Evolutionary conservation across 805 yeast species (phyloP).

Genomic region (Candida piceae): DNA sequence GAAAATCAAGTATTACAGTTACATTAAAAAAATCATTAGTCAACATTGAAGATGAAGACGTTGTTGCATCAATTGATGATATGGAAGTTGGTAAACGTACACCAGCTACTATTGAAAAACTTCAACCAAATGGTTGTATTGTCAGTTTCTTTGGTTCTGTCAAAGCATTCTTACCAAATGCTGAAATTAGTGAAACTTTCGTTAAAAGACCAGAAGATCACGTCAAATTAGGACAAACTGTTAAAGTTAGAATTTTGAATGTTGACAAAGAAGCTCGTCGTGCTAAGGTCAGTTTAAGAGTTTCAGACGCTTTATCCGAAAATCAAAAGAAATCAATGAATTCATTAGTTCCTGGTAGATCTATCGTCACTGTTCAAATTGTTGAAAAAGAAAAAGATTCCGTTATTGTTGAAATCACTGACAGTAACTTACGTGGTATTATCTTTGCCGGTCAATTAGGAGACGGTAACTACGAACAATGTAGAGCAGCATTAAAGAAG

Average conservation of each 20-base stretch:
- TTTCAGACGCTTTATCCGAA: conserved; percentile 47
- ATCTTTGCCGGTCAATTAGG: conserved; percentile 69
- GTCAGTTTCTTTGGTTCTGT: conserved; percentile 77
- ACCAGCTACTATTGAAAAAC: conserved; percentile 66
- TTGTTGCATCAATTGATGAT: conserved; percentile 36
- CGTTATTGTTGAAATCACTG: conserved; percentile 55
- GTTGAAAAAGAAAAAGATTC: conserved; percentile 75
- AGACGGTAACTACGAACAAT: conserved; percentile 71
- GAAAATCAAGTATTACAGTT: conserved; percentile 47
- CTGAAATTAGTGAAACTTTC: conserved; percentile 86
- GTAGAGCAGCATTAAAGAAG: conserved; percentile 60
- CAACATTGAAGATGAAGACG: conserved; percentile 51
- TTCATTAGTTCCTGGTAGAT: conserved; percentile 52
- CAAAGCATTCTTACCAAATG: conserved; percentile 76
- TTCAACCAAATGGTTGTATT: conserved; percentile 74
- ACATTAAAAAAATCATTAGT: conserved; percentile 85
- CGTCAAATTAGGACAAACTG: conserved; percentile 79
- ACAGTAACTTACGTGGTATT: conserved; percentile 58
- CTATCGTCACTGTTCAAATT: conserved; percentile 54
- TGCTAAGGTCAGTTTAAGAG: conserved; percentile 69
- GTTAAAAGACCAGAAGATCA: conserved; percentile 74
- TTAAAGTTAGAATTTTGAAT: conserved; percentile 58
- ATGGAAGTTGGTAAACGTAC: conserved; percentile 46
- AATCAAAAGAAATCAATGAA: conserved; percentile 43
- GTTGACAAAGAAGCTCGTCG: conserved; percentile 50